Percentiles rank a stretch among this genome's conserved stretches.
Evolutionary conservation across 306 rosid genomes (phyloP).

Genomic region (Hippophae rhamnoides): DNA sequence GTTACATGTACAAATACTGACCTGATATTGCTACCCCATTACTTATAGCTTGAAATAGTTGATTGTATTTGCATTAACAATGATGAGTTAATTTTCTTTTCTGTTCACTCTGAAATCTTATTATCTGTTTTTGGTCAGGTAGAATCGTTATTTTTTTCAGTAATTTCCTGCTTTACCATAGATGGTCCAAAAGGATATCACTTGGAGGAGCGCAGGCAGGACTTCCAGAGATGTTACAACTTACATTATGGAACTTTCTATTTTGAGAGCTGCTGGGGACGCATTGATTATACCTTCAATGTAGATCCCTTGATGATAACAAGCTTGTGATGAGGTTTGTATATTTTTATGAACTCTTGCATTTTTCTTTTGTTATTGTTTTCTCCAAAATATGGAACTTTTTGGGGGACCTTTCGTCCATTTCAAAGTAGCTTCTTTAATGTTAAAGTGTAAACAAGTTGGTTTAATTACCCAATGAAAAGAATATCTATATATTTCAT

Average conservation of each 20-base stretch:
- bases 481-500: too few species aligned
- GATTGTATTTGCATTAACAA: neutral
- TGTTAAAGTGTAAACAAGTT: neutral
- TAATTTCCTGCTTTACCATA: neutral
- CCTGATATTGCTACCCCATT: neutral
- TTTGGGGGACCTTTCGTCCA: conserved; percentile 8
- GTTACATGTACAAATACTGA: too few species aligned
- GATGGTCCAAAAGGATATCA: neutral
- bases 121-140: neutral
- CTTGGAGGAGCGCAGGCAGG: neutral
- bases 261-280: too few species aligned
- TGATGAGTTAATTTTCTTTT: neutral
- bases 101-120: neutral
- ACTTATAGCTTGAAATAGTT: neutral
- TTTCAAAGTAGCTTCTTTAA: conserved; percentile 14
- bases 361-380: conserved; percentile 1
- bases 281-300: neutral
- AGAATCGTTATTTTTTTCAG: neutral
- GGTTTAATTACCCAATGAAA: too few species aligned
- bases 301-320: conserved; percentile 12
- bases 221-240: neutral
- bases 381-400: conserved; percentile 10
- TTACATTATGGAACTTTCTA: too few species aligned
- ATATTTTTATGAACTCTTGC: conserved; percentile 9
- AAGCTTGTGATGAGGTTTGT: conserved; percentile 23